Evolutionary conservation across 495 filamentous ascomycete species (phyloP), one percentile per base, ranked within the genome.

Genomic region (Aspergillus baeticus): DNA sequence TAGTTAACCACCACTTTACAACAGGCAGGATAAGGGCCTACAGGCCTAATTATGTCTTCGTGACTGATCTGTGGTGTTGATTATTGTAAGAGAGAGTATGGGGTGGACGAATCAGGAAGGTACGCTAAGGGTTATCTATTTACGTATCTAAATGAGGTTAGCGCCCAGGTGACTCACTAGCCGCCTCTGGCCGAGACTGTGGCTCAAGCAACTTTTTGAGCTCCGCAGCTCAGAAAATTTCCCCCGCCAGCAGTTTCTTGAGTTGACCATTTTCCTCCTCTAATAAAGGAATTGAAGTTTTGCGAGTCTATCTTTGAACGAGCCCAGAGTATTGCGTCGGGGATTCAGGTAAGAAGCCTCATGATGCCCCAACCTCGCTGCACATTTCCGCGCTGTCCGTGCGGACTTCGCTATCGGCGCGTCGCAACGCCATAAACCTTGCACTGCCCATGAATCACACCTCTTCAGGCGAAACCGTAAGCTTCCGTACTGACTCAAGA

Each of bases 151-250:
- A 47, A 18, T 45, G 54, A 4, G 2, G 33, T 57, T 3, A 33
- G 63, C 58, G 13, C 38, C n/a, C 31, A 45, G 60, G 35, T 23
- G 34, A 38, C 57, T 45, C 34, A 51, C 21, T 42, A 39, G 6
- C 0, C 51, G 68, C 66, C 70, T 72, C 53, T 70, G 70, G 70
- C 64, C n/a, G 31, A 33, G 21, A 20, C n/a, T 45, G 36, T 33
- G 48, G 43, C 58, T 55, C 26, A 29, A 29, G n/a, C 46, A 11
- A 46, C 43, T 15, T 50, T 50, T 37, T 47, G 26, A 70, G 68
- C 68, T 71, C 61, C 60, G 59, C 59, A 56, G 62, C 52, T 57
- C 64, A 65, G 61, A 73, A 71, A 71, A 64, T 63, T 62, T 62
- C 65, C 67, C 68, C 39, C 67, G 64, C 67, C 57, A n/a, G 68